Evolutionary conservation across 176 grass and related monocot genomes (phyloP).

Genomic region (Oryza rufipogon): DNA sequence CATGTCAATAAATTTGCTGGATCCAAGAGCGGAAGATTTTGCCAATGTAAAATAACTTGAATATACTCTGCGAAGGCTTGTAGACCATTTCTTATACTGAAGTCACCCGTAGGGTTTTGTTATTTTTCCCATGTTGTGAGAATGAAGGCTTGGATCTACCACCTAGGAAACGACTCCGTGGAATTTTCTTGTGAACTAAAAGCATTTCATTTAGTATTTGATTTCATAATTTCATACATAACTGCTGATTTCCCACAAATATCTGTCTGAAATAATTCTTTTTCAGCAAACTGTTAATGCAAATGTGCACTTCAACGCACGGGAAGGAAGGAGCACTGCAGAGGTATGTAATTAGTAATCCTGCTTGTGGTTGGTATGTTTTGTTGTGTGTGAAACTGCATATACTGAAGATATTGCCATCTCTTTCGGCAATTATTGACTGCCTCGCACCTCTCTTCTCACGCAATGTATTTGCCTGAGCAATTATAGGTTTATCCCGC

Average conservation of each 20-base stretch:
- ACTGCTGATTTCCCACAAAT: background rate
- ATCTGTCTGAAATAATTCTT: background rate
- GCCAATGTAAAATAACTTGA: constrained; percentile 10
- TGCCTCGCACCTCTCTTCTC: too few species aligned
- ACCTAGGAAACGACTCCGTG: background rate
- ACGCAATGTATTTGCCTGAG: background rate
- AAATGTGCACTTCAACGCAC: constrained; percentile 88
- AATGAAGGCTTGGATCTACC: background rate
- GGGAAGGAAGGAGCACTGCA: constrained; percentile 81
- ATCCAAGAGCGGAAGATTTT: background rate
- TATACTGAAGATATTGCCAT: constrained; percentile 16
- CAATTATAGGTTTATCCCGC: background rate
- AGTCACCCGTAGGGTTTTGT: background rate
- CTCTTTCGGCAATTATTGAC: background rate
- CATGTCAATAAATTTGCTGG: background rate
- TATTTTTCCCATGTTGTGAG: background rate
- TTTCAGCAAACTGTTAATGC: constrained; percentile 85
- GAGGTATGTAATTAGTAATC: constrained; percentile 59
- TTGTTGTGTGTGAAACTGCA: background rate
- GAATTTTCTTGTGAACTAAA: background rate
- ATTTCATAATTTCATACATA: constrained; percentile 20
- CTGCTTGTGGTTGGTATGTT: constrained; percentile 1
- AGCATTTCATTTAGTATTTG: constrained; percentile 17
- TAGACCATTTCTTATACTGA: background rate
- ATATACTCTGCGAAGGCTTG: background rate